Evolutionary conservation across 176 grass and related monocot genomes (phyloP), one percentile per base, ranked within the genome.

Genomic region (Raddia guianensis): DNA sequence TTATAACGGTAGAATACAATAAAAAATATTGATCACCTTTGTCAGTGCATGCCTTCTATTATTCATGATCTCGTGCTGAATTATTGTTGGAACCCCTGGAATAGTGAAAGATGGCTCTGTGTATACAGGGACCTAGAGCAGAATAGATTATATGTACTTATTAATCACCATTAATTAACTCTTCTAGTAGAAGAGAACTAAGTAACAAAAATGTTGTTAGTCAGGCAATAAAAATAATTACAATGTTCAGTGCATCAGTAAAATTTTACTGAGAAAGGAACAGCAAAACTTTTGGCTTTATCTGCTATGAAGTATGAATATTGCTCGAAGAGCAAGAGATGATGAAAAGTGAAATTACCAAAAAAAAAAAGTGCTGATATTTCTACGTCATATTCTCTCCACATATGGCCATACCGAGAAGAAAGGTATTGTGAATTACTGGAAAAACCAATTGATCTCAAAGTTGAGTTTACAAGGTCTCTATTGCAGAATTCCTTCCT

Each of bases 21-120:
- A 70, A 37, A 73, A 13, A 73, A 77, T 49, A 64, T 63, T 74
- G 77, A 65, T 86, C 77, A 99, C 96, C 96, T 99, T 93, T 50
- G 96, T 99, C 77, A 95, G 83, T 63, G 93, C 96, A 93, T 95
- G 89, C 77, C 96, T 95, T 65, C 90, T 90, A 21, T 99, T 93
- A 81, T 99, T 99, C 85, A 99, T 89, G 75, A 99, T 99, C 77
- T 95, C 96, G 82, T 99, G 90, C 62, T 93, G 86, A 83, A 93
- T 78, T 81, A 95, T 99, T 82, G 85, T 86, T 51, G 92, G 86
- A 70, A 84, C 85, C 81, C 96, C 96, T 69, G 88, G 84, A 82
- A 95, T 89, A 53, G 83, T 83, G 44, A 88, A 82, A 75, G 90
- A 91, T 76, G 92, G 88, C 44, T 98, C 92, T 83, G 93, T 94